Conservation (phyloP, 768 basidiomycete genomes). For the Pisolithus orientalis region DNA sequence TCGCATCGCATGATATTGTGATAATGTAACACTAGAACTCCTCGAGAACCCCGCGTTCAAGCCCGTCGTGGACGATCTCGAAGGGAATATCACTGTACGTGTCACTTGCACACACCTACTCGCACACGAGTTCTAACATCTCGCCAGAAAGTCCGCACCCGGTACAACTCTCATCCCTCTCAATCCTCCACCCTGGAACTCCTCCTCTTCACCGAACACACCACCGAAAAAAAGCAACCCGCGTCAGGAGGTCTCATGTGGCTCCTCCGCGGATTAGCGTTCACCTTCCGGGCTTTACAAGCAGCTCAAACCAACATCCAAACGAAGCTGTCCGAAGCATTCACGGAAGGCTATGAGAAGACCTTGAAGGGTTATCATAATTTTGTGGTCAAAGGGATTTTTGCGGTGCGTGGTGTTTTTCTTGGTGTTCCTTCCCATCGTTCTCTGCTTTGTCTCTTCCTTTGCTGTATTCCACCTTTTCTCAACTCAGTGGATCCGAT, state of each 20-base stretch:
- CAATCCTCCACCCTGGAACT: constrained; percentile 75
- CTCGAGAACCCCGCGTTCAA: constrained; percentile 51
- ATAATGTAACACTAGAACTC: constrained; percentile 11
- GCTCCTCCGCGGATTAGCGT: constrained; percentile 86
- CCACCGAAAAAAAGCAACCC: constrained; percentile 69
- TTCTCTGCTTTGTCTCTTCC: not conserved
- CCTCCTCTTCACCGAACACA: constrained; percentile 78
- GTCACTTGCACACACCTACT: too few relatives aligned
- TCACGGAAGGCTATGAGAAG: constrained; percentile 72
- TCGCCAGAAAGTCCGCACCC: constrained; percentile 79
- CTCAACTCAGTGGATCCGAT: not conserved
- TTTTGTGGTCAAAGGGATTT: constrained; percentile 60
- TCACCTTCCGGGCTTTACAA: constrained; percentile 80
- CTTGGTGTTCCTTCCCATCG: not conserved
- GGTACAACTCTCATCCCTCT: constrained; percentile 61
- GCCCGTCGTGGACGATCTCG: constrained; percentile 80
- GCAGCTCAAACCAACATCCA: constrained; percentile 58
- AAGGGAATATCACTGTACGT: constrained; percentile 84
- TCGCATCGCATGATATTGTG: not conserved
- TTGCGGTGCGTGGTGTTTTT: constrained; percentile 37
- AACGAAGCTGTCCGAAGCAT: constrained; percentile 56
- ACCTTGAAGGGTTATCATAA: constrained; percentile 85
- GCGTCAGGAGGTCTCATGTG: constrained; percentile 93
- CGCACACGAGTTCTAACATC: not conserved
- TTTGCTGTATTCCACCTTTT: not conserved